Percentiles rank a stretch among this genome's conserved stretches.
Evolutionary conservation across 805 yeast genomes (phyloP).

Genomic region (Candida pini): DNA sequence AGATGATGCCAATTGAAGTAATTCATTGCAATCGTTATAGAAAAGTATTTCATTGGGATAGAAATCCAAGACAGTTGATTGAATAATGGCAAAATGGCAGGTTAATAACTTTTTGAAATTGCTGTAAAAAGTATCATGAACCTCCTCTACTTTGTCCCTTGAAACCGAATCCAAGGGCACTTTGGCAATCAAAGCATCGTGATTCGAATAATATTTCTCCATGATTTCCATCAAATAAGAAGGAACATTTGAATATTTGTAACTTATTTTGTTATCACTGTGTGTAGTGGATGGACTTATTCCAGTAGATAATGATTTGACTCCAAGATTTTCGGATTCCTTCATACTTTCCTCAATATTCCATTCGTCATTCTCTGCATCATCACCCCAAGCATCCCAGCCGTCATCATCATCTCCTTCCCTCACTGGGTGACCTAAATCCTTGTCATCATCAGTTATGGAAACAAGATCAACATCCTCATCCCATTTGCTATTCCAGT

Average conservation of each 20-base stretch:
- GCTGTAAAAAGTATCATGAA: constrained; percentile 17
- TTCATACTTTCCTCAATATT: constrained; percentile 18
- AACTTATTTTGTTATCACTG: constrained; percentile 6
- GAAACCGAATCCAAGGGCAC: constrained; percentile 5
- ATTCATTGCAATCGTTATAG: constrained; percentile 26
- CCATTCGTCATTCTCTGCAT: constrained; percentile 19
- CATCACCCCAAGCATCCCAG: constrained; percentile 26
- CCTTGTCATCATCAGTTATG: constrained; percentile 2
- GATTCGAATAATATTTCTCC: constrained; percentile 15
- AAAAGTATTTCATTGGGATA: constrained; percentile 25
- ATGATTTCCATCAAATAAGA: constrained; percentile 10
- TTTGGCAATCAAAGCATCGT: constrained; percentile 10
- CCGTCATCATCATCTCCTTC: constrained; percentile 11
- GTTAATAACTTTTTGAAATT: constrained; percentile 23
- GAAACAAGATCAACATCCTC: constrained; percentile 15
- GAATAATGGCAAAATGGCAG: constrained; percentile 24
- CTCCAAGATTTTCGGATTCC: constrained; percentile 10
- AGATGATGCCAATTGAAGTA: constrained; percentile 17
- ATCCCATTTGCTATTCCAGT: constrained; percentile 23
- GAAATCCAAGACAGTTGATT: constrained; percentile 7
- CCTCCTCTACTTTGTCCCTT: constrained; percentile 14
- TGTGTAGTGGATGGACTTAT: constrained; percentile 10
- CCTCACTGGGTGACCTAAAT: background rate
- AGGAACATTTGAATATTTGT: constrained; percentile 17
- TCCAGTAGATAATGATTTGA: constrained; percentile 14